Conservation (phyloP, 139 green algal species). For the Micractinium sp. region DNA sequence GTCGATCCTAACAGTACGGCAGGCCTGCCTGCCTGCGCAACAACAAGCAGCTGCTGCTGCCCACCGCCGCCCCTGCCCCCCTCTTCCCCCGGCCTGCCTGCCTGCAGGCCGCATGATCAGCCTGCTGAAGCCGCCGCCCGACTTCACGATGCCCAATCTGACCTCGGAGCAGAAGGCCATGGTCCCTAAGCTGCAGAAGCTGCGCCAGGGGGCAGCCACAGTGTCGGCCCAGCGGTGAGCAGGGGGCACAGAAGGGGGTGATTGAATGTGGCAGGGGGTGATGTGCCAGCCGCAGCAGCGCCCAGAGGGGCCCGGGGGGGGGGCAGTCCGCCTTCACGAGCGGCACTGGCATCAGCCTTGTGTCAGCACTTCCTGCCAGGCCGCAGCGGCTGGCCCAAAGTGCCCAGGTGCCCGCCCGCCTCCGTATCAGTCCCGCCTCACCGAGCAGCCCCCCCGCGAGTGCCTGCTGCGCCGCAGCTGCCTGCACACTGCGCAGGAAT, state of each 20-base stretch:
- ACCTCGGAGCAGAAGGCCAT: not conserved
- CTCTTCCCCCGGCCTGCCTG: not conserved
- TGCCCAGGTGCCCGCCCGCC: too few species aligned
- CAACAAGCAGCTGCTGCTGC: not conserved
- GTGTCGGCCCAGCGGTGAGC: not conserved
- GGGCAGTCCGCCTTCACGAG: not conserved
- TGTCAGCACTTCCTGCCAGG: too few species aligned
- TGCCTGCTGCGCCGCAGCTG: too few species aligned
- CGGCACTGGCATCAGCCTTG: too few species aligned
- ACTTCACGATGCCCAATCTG: not conserved
- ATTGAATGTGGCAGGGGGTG: not conserved
- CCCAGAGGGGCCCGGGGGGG: too few species aligned
- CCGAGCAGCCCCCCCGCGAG: too few species aligned
- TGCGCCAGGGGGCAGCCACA: not conserved
- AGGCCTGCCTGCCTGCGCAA: too few species aligned
- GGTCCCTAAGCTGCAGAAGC: not conserved
- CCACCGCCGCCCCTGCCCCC: too few species aligned
- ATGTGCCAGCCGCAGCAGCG: not conserved
- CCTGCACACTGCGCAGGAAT: too few species aligned
- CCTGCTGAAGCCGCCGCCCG: not conserved
- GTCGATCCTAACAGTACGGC: too few species aligned
- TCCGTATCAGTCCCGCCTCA: too few species aligned
- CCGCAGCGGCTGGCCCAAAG: too few species aligned
- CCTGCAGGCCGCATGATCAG: slow-evolving; percentile 20
- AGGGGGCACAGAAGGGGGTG: not conserved